Conservation (phyloP, 768 basidiomycete genomes). For the Boletus reticulatus region DNA sequence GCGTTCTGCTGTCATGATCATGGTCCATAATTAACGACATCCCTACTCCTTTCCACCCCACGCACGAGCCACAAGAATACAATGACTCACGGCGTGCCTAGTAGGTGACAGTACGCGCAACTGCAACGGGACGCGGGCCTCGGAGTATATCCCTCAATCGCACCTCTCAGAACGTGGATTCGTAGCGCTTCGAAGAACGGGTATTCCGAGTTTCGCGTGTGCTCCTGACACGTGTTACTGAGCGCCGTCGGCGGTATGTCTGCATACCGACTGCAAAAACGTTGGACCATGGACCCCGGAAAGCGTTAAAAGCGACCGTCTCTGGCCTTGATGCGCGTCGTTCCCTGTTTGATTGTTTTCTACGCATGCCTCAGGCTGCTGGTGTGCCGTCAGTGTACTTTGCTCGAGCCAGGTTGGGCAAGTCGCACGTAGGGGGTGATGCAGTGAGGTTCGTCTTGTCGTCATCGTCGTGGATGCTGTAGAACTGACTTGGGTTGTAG, state of each 20-base stretch:
- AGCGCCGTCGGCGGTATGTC: constrained; percentile 7
- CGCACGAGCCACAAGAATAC: no score
- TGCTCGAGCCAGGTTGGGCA: neutral
- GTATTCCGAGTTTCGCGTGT: constrained; percentile 10
- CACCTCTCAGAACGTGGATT: neutral
- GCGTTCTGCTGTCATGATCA: no score
- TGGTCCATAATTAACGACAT: no score
- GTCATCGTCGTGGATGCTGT: neutral
- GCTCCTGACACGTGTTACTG: constrained; percentile 1
- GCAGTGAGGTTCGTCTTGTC: constrained; percentile 5
- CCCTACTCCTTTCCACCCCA: neutral
- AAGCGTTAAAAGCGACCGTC: constrained; percentile 4
- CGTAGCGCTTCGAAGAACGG: neutral
- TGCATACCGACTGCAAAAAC: neutral
- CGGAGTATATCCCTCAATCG: neutral
- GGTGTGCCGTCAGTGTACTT: neutral
- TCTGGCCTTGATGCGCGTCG: neutral
- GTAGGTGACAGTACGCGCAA: no score
- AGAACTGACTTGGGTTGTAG: constrained; percentile 6
- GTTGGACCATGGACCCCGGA: neutral
- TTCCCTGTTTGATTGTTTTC: neutral
- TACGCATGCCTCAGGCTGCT: constrained; percentile 4
- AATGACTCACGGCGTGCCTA: no score
- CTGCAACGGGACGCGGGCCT: no score
- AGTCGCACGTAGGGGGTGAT: neutral